Percentiles rank a stretch among this genome's conserved stretches.
Evolutionary conservation across 2,329 filamentous ascomycete genomes (phyloP).

Genomic region (Diaporthe longicolla): DNA sequence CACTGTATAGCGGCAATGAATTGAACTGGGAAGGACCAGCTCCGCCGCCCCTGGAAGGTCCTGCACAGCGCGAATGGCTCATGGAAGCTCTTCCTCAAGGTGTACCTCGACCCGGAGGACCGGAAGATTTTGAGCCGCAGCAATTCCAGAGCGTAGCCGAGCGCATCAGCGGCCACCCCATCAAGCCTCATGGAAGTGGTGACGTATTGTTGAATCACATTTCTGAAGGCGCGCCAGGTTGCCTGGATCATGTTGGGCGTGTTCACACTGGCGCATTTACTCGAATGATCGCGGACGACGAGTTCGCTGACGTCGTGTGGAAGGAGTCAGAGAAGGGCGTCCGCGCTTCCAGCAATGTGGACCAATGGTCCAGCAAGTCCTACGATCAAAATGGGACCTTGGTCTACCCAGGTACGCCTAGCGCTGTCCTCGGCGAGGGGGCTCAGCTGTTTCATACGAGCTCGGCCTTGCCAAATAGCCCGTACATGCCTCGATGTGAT

Average conservation of each 20-base stretch:
- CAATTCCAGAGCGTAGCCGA: not conserved
- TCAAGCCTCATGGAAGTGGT: not conserved
- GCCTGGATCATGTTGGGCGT: not conserved
- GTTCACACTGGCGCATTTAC: not conserved
- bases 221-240: not conserved
- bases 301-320: too few relatives aligned
- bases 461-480: not conserved
- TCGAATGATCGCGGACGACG: not conserved
- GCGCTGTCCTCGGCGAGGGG: not conserved
- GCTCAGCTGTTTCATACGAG: not conserved
- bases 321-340: not conserved
- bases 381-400: not conserved
- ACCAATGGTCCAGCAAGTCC: not conserved
- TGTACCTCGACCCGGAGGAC: not conserved
- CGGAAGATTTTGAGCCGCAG: not conserved
- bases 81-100: not conserved
- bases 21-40: not conserved
- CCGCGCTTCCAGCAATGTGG: not conserved
- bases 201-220: not conserved
- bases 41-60: not conserved
- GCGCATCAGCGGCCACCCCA: not conserved
- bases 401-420: not conserved
- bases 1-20: conserved; percentile 11
- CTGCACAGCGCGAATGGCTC: not conserved
- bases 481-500: not conserved